Base-by-base conservation (phyloP, 805 yeast genomes). In the Candida golubevii region DNA sequence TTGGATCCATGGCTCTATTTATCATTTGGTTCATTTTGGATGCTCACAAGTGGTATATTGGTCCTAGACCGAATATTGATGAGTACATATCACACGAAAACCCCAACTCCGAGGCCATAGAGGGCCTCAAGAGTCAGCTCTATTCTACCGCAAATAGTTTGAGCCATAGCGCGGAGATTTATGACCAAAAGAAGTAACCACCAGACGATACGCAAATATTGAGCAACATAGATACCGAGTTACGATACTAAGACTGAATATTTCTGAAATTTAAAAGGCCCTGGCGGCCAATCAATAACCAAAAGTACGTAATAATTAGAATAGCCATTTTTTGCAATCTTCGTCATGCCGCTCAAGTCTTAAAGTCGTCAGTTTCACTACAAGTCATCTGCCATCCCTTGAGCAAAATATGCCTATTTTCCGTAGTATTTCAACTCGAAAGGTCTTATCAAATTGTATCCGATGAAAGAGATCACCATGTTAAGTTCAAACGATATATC, bases 41-140 rank as follows among this genome's bases (percentile, higher is more conserved):
- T 48, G 87, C 84, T 15, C 78, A 68, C 55, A 80, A 74, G 51
- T 74, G 80, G 74, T 82, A 78, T 69, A 60, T 59, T 36, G 88
- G 87, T 26, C 87, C 86, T 31, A 75, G 69, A 61, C 69, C 78
- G 53, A 78, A 78, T 54, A 48, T 53, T 28, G 51, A 39, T 15
- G 50, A 45, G 35, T 51, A 53, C 42, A 39, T 53, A 30, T 34
- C 39, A 3, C 53, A 47, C 27, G 45, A 41, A 13, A 18, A 7
- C 15, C 14, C 34, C 2, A 35, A 39, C 26, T 39, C 36, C 4
- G 40, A 15, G n/a, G 34, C 39, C n/a, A 44, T 44, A 8, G 40
- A 44, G 37, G 46, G 46, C 7, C 30, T 44, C 27, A 44, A 32
- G 26, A 35, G 32, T 26, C 46, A 44, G 34, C 42, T 44, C 8